phyloP scores from a whole-genome alignment of 768 basidiomycete species.

The Hericium coralloides region DNA sequence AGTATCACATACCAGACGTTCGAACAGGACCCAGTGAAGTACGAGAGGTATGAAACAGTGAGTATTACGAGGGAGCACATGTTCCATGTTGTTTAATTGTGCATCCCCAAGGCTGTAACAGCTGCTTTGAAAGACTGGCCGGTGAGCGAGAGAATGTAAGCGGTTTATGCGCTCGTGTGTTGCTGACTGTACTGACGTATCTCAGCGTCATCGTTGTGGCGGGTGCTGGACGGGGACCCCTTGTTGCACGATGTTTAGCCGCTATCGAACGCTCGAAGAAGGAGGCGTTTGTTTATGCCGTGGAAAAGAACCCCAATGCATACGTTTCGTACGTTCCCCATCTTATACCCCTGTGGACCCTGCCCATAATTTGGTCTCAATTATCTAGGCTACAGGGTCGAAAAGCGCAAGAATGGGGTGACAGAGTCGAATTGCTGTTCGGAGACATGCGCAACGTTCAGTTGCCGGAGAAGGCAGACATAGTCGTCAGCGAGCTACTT shows the following conservation, averaged over 20 bases:
- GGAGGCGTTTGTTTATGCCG: constrained; percentile 66
- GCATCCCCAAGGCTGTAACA: constrained; percentile 57
- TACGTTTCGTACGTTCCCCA: constrained; percentile 72
- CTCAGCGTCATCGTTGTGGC: constrained; percentile 79
- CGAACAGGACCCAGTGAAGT: constrained; percentile 96
- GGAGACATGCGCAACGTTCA: constrained; percentile 89
- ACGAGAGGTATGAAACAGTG: constrained; percentile 90
- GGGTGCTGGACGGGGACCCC: constrained; percentile 90
- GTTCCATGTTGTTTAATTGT: neutral
- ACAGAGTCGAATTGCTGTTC: constrained; percentile 71
- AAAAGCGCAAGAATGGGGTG: constrained; percentile 75
- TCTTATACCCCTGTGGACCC: neutral
- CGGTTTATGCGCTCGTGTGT: constrained; percentile 3
- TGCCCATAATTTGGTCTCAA: neutral
- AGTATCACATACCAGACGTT: constrained; percentile 96
- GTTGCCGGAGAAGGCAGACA: constrained; percentile 83
- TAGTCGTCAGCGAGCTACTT: constrained; percentile 90
- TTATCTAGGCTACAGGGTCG: constrained; percentile 69
- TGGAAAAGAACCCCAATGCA: constrained; percentile 97
- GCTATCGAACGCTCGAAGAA: constrained; percentile 64
- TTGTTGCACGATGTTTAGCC: constrained; percentile 75
- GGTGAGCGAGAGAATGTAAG: constrained; percentile 53
- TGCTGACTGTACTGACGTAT: neutral
- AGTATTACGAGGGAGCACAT: neutral
- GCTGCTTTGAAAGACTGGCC: constrained; percentile 71